Base-by-base conservation (phyloP, 2,329 filamentous ascomycete species). In the Xylariaceae sp. region DNA sequence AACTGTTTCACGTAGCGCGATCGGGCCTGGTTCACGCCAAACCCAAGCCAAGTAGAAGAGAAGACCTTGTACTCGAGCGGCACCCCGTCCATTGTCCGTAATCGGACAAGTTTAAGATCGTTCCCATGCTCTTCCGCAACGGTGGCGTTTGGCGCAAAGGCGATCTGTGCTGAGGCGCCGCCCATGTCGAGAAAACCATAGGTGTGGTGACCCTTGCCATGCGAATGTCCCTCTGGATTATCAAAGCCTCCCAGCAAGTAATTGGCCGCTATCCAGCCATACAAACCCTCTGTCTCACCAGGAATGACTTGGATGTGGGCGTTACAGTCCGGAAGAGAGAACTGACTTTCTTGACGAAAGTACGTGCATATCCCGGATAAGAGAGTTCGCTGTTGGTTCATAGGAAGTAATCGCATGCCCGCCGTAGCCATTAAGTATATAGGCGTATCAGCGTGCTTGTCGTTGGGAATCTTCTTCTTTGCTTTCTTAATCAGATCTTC, bases 181-280 rank as follows among this genome's bases (percentile, higher is more conserved):
- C 95, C 95, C 96, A 99, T 99, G 72, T 99, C 95, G 59, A 99
- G 79, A 69, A 99, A 99, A 0, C 95, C 95, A 73, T 98, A 99
- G 0, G 95, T 99, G 69, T 93, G 90, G 72, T 98, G 95, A 23
- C 84, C 86, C 64, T 96, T 92, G 49, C 92, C 92, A 72, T 96
- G 92, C 50, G 85, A 79, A 67, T 96, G 91, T 12, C 86, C 77
- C 47, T 87, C 78, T 0, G 91, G 88, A 16, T 83, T 79, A 72
- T 98, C 90, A 67, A 99, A 98, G 3, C 92, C 92, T 24, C 92
- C 94, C 1, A 99, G 81, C 26, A 99, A 77, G 70, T 99, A 99
- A 71, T 99, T 99, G 50, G 94, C 91, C 6, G 96, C 94, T 66
- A 99, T 90, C 95, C 95, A 99, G 34, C 95, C 95, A 68, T 98